Evolutionary conservation across 192 early-diverging fungal genomes (phyloP).

Genomic region (Entrophospora sp.): DNA sequence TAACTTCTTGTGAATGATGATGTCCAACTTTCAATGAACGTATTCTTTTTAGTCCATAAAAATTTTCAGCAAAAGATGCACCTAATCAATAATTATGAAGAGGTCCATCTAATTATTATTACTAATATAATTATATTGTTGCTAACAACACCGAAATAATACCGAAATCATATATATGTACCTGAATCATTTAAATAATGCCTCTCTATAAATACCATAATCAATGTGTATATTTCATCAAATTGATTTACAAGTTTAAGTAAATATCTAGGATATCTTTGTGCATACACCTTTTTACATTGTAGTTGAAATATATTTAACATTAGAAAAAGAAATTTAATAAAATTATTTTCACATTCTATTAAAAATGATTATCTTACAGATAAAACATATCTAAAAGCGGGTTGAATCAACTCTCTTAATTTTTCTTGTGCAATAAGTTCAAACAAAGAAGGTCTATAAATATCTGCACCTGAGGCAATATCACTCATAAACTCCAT

Average conservation of each 20-base stretch:
- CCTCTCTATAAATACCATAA: conserved; percentile 74
- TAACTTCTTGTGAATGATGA: conserved; percentile 3
- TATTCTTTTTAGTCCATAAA: conserved; percentile 81
- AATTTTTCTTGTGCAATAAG: conserved; percentile 79
- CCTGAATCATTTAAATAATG: conserved; percentile 79
- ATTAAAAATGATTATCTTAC: conserved; percentile 29
- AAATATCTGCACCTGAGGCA: conserved; percentile 58
- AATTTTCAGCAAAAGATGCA: conserved; percentile 83
- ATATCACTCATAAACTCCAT: conserved; percentile 88
- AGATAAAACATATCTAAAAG: conserved; percentile 71
- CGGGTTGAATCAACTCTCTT: conserved; percentile 74
- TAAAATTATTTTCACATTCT: neutral
- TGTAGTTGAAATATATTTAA: neutral
- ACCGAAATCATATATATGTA: no score
- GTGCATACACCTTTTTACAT: conserved; percentile 62
- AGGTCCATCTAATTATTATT: neutral
- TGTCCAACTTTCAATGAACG: conserved; percentile 22
- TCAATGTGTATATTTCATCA: conserved; percentile 72
- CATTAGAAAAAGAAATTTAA: neutral
- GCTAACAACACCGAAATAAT: no score
- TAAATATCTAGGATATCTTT: conserved; percentile 78
- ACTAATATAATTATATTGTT: neutral
- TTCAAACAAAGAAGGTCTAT: conserved; percentile 86
- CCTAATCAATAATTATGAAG: conserved; percentile 30
- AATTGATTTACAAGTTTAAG: conserved; percentile 66